Conservation (phyloP, 768 basidiomycete genomes). For the Russula griseocarnosa region DNA sequence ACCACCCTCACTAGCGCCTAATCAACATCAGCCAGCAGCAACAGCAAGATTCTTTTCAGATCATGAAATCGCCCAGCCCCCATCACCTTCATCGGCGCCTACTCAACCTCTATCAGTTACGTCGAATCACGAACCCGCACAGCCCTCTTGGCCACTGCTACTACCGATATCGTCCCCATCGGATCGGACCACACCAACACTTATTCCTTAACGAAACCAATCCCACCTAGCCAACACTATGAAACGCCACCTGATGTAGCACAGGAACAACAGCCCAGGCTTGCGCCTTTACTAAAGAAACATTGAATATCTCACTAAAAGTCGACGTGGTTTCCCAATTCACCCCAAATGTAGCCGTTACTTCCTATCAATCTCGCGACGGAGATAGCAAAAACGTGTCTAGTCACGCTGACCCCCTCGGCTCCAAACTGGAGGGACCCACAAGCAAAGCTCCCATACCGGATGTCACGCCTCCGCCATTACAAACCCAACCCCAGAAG, state of each 20-base stretch:
- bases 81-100: background rate
- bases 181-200: background rate
- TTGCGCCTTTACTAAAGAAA: background rate
- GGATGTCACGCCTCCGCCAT: background rate
- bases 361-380: background rate
- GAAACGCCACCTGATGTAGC: background rate
- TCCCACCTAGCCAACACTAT: background rate
- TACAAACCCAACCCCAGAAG: background rate
- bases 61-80: background rate
- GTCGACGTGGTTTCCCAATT: too few species aligned
- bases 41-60: background rate
- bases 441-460: background rate
- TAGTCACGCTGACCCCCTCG: too few species aligned
- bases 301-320: background rate
- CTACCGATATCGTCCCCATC: background rate
- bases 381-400: background rate
- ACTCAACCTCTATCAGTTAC: background rate
- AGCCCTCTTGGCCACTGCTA: background rate
- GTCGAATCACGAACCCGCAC: background rate
- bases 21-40: background rate
- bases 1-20: background rate
- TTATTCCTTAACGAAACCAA: background rate
- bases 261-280: background rate
- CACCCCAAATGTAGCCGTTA: background rate
- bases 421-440: background rate